Base-by-base conservation (phyloP, 2,329 filamentous ascomycete species). In the Diplodia intermedia region DNA sequence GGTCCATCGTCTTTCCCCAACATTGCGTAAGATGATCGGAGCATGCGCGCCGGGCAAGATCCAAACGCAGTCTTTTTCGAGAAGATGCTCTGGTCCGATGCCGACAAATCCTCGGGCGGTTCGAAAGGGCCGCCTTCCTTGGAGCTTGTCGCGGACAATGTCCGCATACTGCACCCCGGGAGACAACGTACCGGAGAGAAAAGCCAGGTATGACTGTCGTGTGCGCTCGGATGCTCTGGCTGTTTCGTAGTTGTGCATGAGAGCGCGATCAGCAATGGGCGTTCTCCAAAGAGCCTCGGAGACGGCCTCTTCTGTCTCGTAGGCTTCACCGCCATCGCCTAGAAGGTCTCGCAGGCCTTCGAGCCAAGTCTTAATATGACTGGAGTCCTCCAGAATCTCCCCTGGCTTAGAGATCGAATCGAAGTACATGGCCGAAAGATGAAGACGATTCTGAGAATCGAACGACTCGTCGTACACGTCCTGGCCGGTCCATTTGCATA, bases 171-270 rank as follows among this genome's bases (percentile, higher is more conserved):
- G 31, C 9, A 36, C 54, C 14, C 26, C 54, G 4, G 18, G 8
- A 4, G 18, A 38, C 18, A 14, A 9, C 2, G 9, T 29, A 2
- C 54, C 54, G 31, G 18, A 20, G 3, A 56, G 8, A 4, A 56
- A 33, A 14, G 33, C 54, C 20, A 20, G 5, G 9, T 56, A 56
- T 23, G 31, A n/a, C 1, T 3, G 54, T 9, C 14, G 36, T 36
- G 31, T 38, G 8, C 11, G n/a, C 31, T 38, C 31, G n/a, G 54
- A n/a, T 20, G 54, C 54, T 40, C 54, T 56, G 18, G 36, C 14
- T 14, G 54, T 38, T 26, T 56, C 54, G 3, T 56, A 56, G n/a
- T 56, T 56, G n/a, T 56, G 54, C 54, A 56, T 15, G 3, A 38
- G 31, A 1, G 54, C 54, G 3, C 54, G 54, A 14, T 56, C 54